These are phyloP conservation scores for Colletotrichum limetticola DNA, from an alignment of 2,329 filamentous ascomycete genomes.

Conservation along the genomic window DNA sequence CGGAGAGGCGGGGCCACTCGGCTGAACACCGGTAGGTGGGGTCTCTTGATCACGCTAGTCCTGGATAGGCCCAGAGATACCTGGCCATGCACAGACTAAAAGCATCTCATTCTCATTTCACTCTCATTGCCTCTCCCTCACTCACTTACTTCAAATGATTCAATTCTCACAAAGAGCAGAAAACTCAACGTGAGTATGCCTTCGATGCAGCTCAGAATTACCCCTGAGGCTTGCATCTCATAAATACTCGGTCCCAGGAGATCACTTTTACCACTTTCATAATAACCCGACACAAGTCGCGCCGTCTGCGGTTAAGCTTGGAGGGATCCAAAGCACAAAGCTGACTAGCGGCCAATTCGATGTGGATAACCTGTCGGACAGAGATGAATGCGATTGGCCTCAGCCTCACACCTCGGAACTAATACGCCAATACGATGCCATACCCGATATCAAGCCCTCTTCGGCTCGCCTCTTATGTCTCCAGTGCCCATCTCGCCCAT, in stretches of 20 bases:
- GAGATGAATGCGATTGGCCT: background rate
- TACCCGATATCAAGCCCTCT: background rate
- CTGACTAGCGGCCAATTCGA: background rate
- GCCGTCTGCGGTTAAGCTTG: background rate
- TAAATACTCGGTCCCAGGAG: background rate
- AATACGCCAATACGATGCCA: background rate
- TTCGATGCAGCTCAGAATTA: too few species aligned
- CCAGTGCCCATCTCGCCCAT: background rate
- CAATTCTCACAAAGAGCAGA: background rate
- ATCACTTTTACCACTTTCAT: background rate
- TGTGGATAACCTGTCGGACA: background rate
- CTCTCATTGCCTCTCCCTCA: background rate
- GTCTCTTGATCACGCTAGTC: accelerated
- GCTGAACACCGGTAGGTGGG: conserved; percentile 26
- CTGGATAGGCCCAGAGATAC: accelerated
- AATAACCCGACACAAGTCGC: background rate
- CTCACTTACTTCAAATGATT: background rate
- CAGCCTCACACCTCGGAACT: background rate
- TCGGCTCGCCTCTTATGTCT: background rate
- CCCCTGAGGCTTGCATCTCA: too few species aligned
- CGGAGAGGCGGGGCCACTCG: background rate
- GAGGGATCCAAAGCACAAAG: background rate
- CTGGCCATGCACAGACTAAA: background rate
- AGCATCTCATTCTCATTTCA: background rate
- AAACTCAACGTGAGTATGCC: too few species aligned